phyloP scores from a whole-genome alignment of 78 protist genomes.

The Dictyostelium discoideum region DNA sequence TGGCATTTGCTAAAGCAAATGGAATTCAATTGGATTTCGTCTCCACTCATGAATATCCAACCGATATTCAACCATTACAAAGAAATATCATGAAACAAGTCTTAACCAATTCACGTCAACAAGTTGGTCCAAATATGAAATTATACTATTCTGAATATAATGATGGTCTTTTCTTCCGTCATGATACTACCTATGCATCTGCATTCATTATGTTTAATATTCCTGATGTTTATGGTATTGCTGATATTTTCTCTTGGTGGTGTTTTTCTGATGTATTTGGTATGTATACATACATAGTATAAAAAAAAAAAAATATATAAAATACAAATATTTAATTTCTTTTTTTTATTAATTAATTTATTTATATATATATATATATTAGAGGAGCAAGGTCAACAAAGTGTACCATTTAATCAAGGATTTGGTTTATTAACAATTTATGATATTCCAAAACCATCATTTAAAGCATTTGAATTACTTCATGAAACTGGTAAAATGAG shows the following conservation, averaged over 20 bases:
- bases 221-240: slow-evolving; percentile 69
- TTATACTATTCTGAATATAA: slow-evolving; percentile 64
- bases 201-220: slow-evolving; percentile 68
- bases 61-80: slow-evolving; percentile 72
- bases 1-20: slow-evolving; percentile 16
- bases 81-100: slow-evolving; percentile 62
- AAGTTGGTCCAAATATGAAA: slow-evolving; percentile 63
- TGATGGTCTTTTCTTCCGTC: slow-evolving; percentile 61
- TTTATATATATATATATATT: too few species aligned
- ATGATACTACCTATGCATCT: slow-evolving; percentile 62
- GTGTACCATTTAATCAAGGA: slow-evolving; percentile 57
- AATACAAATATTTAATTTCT: too few species aligned
- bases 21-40: slow-evolving; percentile 46
- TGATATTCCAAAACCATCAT: slow-evolving; percentile 61
- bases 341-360: background rate
- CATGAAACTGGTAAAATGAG: slow-evolving; percentile 69
- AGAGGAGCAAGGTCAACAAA: slow-evolving; percentile 78
- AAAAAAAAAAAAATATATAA: background rate
- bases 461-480: slow-evolving; percentile 68
- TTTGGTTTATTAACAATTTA: slow-evolving; percentile 72
- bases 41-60: slow-evolving; percentile 78
- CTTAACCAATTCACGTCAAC: background rate
- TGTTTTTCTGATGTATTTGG: slow-evolving; percentile 54
- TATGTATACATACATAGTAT: background rate
- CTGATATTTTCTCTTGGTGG: slow-evolving; percentile 78